A percentile compares a stretch with the other conserved stretches of the same genome.
Conservation (phyloP, 306 rosid species). For the Hylodesmum podocarpum region DNA sequence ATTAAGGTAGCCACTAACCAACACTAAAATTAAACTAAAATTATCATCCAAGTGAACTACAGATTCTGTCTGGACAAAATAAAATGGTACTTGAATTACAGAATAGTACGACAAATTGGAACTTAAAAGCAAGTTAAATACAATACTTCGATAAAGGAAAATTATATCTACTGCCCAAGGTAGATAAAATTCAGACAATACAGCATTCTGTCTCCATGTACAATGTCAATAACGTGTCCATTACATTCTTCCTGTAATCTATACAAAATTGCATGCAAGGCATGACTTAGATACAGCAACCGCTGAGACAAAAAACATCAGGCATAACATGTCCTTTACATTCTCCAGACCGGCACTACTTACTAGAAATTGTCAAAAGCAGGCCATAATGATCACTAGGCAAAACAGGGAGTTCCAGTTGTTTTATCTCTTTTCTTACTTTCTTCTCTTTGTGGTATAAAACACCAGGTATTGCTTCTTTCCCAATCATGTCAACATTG, state of each 20-base stretch:
- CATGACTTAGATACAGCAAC: conserved; percentile 34
- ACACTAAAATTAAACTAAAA: not conserved
- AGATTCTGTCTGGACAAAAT: not conserved
- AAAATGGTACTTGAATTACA: not conserved
- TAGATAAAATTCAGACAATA: not conserved
- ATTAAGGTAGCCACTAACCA: not conserved
- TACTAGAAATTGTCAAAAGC: conserved; percentile 63
- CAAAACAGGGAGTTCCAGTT: conserved; percentile 80
- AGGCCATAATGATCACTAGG: conserved; percentile 95
- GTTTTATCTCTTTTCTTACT: conserved; percentile 57
- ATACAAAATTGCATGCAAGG: conserved; percentile 48
- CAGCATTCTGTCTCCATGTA: not conserved
- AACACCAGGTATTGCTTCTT: conserved; percentile 60
- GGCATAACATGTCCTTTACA: too few relatives aligned
- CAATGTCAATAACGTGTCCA: conserved; percentile 14
- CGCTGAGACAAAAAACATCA: not conserved
- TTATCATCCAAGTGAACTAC: not conserved
- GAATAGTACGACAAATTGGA: not conserved
- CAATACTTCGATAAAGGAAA: not conserved
- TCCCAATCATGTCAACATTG: conserved; percentile 82
- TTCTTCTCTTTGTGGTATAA: conserved; percentile 76
- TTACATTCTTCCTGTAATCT: conserved; percentile 18
- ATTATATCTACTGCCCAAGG: not conserved
- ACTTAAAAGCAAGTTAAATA: not conserved
- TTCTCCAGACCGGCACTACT: conserved; percentile 14